Evolutionary conservation across 2,329 filamentous ascomycete species (phyloP).

Genomic region (Botrytis aclada): DNA sequence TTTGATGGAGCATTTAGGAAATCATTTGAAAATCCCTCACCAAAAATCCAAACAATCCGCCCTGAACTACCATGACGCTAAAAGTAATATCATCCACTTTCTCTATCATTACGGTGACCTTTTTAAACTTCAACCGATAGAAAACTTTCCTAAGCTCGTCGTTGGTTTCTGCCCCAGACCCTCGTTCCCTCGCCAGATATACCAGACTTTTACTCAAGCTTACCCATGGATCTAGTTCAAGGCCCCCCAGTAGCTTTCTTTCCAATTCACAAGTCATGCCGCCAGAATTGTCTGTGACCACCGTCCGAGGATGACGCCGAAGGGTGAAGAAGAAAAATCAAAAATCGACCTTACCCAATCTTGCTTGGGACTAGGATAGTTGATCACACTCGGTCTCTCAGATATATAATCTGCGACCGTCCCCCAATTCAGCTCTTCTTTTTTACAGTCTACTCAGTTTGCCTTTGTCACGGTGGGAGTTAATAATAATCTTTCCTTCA

Average conservation of each 20-base stretch:
- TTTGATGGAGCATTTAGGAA: conserved; percentile 10
- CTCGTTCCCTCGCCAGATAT: conserved; percentile 7
- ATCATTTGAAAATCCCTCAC: conserved; percentile 17
- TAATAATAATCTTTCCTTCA: conserved; percentile 19
- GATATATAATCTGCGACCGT: conserved; percentile 11
- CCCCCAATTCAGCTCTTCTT: neutral
- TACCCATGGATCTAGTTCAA: conserved; percentile 2
- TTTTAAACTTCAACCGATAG: neutral
- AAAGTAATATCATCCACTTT: conserved; percentile 9
- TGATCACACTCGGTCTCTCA: conserved; percentile 14
- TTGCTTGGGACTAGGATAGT: conserved; percentile 12
- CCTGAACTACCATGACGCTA: neutral
- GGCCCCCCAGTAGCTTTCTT: neutral
- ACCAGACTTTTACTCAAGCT: conserved; percentile 12
- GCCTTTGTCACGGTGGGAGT: conserved; percentile 16
- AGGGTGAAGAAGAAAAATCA: conserved; percentile 10
- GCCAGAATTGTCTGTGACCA: conserved; percentile 14
- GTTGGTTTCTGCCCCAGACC: conserved; percentile 12
- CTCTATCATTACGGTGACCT: conserved; percentile 5
- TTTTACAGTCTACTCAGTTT: conserved; percentile 10
- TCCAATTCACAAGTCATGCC: conserved; percentile 13
- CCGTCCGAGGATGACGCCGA: conserved; percentile 21
- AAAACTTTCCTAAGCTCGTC: neutral
- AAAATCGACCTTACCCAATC: conserved; percentile 17
- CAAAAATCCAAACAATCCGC: conserved; percentile 11